These are phyloP conservation scores for Botrytis hyacinthi DNA, from an alignment of 2,329 filamentous ascomycete genomes.

Conservation along the genomic window DNA sequence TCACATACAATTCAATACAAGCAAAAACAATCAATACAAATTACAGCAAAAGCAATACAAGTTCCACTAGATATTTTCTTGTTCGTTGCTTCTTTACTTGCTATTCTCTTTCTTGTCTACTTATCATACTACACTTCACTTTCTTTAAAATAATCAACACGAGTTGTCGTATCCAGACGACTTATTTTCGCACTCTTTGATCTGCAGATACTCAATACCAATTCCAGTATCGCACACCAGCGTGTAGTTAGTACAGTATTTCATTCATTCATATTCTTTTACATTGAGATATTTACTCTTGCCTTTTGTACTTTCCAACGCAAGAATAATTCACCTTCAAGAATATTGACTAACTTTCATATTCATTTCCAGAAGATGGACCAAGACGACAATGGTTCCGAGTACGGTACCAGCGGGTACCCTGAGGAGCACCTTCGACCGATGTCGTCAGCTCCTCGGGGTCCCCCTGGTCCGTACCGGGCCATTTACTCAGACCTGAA, in stretches of 20 bases:
- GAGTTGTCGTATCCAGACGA: background rate
- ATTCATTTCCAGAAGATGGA: background rate
- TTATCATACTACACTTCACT: background rate
- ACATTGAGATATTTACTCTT: background rate
- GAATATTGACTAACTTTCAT: background rate
- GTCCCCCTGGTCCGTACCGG: background rate
- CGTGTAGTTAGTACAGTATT: background rate
- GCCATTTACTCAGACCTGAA: background rate
- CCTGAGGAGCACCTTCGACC: background rate
- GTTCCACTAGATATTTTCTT: background rate
- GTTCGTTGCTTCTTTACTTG: background rate
- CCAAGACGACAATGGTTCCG: background rate
- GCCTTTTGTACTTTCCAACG: background rate
- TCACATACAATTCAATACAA: slow-evolving; percentile 2
- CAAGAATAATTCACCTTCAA: slow-evolving; percentile 4
- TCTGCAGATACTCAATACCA: background rate
- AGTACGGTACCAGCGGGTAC: background rate
- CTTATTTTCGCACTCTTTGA: background rate
- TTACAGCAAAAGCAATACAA: background rate
- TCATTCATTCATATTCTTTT: background rate
- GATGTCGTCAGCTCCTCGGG: background rate
- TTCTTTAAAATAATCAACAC: background rate
- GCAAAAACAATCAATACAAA: background rate
- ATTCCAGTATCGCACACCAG: background rate
- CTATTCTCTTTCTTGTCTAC: background rate